Conservation (phyloP, 2,329 filamentous ascomycete genomes). For the Colletotrichum coccodes region DNA sequence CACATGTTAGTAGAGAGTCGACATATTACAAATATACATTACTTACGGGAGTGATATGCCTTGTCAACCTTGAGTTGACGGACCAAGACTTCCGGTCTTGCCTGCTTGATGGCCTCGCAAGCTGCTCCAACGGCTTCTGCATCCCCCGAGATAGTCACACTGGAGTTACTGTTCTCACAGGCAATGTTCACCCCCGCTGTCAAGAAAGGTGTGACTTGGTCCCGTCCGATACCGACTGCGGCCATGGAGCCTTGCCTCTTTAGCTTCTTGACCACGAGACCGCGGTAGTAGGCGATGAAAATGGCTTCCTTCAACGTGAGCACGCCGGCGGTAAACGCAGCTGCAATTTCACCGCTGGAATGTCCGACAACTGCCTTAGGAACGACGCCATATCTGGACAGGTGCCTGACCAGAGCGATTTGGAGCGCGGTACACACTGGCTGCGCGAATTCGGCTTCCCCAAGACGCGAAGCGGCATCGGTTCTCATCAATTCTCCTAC, state of each 20-base stretch:
- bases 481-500: conserved; percentile 17
- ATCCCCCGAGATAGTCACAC: conserved; percentile 41
- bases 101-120: conserved; percentile 39
- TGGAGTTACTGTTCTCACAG: conserved; percentile 35
- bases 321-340: conserved; percentile 46
- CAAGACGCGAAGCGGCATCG: conserved; percentile 25
- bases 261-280: conserved; percentile 33
- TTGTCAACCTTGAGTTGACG: conserved; percentile 14
- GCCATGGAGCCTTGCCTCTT: conserved; percentile 45
- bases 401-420: conserved; percentile 52
- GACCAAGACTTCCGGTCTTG: not conserved
- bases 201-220: conserved; percentile 6
- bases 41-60: conserved; percentile 19
- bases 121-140: conserved; percentile 35
- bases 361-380: conserved; percentile 49
- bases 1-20: not conserved
- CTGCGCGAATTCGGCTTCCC: conserved; percentile 47
- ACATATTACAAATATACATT: not conserved
- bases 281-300: conserved; percentile 47
- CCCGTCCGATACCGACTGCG: conserved; percentile 41
- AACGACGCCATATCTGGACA: conserved; percentile 40
- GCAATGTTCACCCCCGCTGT: conserved; percentile 14
- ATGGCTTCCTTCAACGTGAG: conserved; percentile 43
- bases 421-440: conserved; percentile 65
- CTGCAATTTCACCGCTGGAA: conserved; percentile 52